Evolutionary conservation across 139 green algal species (phyloP), one percentile per base, ranked within the genome.

Genomic region (Chlorella sp.): DNA sequence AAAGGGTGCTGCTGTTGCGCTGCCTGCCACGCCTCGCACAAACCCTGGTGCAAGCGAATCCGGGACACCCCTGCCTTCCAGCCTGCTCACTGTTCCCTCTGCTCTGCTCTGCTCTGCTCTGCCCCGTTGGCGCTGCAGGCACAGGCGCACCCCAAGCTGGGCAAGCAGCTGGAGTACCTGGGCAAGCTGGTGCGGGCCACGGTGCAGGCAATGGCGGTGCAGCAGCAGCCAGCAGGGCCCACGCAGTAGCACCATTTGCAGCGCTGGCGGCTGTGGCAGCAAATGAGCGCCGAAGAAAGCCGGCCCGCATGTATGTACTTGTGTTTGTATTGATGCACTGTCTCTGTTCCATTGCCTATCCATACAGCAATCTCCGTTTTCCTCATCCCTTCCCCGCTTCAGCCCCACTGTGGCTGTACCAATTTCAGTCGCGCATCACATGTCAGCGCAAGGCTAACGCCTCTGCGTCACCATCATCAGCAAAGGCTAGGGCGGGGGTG

Each of bases 151-250:
- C 88, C 88, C 79, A 91, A 91, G 88, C 71, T 91, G 36, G 48
- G 60, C 36, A 71, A 81, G 82, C 88, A 88, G 88, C 75, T 95
- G 57, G 81, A 81, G 22, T 92, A 93, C 32, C 88, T 95, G 22
- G 83, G 92, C 32, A 94, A 94, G 89, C 92, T 95, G 34, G 89
- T 95, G 42, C 85, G 81, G 19, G 92, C 94, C 0, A 97, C 95
- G 0, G 93, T 96, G 18, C 91, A 89, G 37, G 95, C 95, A 32
- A 96, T 96, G 92, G 91, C 91, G 15, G 76, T n/a, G 40, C 85
- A 61, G 84, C 53, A 36, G 81, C 53, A 36, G 81, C 42, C 28
- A 9, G 14, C 36, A 34, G 40, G 42, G 18, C 30, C 79, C 12
- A 48, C 26, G 28, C 14, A 66, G 40, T 85, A 53, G 34, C 75